Percentiles rank a stretch among this genome's conserved stretches.
Evolutionary conservation across 176 grass and related monocot genomes (phyloP).

Genomic region (Alopecurus myosuroides): DNA sequence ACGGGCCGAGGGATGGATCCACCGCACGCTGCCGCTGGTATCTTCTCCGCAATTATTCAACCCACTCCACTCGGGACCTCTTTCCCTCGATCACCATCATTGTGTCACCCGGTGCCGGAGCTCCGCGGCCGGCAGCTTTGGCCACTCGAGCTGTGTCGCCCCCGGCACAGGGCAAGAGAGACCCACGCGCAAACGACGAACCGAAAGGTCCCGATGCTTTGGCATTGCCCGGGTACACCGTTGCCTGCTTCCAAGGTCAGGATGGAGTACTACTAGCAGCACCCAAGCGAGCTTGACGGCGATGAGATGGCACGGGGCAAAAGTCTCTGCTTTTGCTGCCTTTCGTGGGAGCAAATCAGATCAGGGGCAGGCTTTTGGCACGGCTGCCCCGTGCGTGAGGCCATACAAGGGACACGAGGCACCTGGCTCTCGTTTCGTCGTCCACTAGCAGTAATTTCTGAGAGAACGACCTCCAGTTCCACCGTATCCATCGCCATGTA

Average conservation of each 20-base stretch:
- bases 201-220: too few species aligned
- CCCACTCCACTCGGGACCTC: not conserved
- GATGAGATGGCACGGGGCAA: not conserved
- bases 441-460: not conserved
- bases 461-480: not conserved
- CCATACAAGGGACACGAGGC: not conserved
- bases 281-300: too few species aligned
- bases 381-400: not conserved
- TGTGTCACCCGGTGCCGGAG: not conserved
- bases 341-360: not conserved
- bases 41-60: not conserved
- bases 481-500: not conserved
- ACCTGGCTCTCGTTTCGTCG: not conserved
- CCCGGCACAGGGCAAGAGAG: not conserved
- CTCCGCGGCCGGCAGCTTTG: not conserved
- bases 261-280: too few species aligned
- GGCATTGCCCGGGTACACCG: too few species aligned
- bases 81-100: not conserved
- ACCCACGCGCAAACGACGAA: not conserved
- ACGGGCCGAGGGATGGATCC: not conserved
- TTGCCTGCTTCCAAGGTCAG: too few species aligned
- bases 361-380: not conserved
- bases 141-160: slow-evolving; percentile 2
- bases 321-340: not conserved
- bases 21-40: not conserved